These are phyloP conservation scores for Leccinum uliginosum DNA, from an alignment of 768 basidiomycete genomes.

Conservation along the genomic window DNA sequence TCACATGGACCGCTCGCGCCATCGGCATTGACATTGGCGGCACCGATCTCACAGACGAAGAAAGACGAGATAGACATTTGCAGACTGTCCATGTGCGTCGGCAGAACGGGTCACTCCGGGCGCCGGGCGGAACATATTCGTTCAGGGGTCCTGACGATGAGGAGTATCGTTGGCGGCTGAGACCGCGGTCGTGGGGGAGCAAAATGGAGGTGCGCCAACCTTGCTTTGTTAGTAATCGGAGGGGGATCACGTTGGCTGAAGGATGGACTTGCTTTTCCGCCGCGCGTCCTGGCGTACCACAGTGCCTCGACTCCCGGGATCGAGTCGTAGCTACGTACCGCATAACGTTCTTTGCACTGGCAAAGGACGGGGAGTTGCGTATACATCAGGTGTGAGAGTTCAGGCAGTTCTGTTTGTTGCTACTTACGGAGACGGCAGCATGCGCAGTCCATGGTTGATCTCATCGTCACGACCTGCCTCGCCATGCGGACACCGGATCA, in stretches of 20 bases:
- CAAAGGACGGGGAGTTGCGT: conserved; percentile 29
- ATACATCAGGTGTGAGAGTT: conserved; percentile 25
- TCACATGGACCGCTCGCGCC: conserved; percentile 12
- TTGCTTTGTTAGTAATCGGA: neutral
- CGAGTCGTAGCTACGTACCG: conserved; percentile 31
- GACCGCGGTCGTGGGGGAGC: conserved; percentile 8
- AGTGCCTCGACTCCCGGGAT: conserved; percentile 23
- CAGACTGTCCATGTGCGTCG: conserved; percentile 11
- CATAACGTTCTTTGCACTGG: conserved; percentile 25
- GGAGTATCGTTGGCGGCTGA: conserved; percentile 25
- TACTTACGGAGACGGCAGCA: conserved; percentile 13
- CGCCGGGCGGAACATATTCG: conserved; percentile 4
- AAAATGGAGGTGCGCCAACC: conserved; percentile 17
- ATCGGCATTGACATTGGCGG: neutral
- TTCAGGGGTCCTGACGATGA: conserved; percentile 24
- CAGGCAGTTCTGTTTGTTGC: neutral
- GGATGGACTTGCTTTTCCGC: too few relatives aligned
- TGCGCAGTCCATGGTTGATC: conserved; percentile 24
- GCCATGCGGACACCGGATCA: conserved; percentile 30
- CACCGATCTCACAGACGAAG: neutral
- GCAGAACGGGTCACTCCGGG: neutral
- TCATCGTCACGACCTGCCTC: conserved; percentile 30
- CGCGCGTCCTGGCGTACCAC: neutral
- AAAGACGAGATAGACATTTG: neutral
- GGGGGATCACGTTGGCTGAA: too few relatives aligned